phyloP scores from a whole-genome alignment of 2,329 filamentous ascomycete genomes.

The Exophiala calicioides region DNA sequence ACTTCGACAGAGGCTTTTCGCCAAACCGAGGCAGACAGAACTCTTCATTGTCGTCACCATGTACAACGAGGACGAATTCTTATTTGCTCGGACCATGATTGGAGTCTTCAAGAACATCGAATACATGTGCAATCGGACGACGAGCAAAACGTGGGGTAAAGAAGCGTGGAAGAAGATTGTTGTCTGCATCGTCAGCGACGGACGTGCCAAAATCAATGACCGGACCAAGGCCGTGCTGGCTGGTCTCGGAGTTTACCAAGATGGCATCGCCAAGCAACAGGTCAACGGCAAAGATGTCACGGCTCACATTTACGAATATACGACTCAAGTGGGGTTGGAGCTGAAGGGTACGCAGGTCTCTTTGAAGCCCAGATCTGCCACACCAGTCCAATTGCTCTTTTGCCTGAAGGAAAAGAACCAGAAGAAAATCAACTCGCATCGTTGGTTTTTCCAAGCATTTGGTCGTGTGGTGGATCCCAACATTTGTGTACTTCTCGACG shows the following conservation, averaged over 20 bases:
- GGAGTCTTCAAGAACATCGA: constrained; percentile 99
- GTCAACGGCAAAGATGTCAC: constrained; percentile 96
- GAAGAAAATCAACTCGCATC: constrained; percentile 99
- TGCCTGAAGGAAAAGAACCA: constrained; percentile 99
- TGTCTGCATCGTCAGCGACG: constrained; percentile 94
- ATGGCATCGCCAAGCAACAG: constrained; percentile 97
- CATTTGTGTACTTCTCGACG: constrained; percentile 93
- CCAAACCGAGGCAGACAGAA: constrained; percentile 88
- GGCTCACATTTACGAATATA: constrained; percentile 88
- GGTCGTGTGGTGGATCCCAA: constrained; percentile 90
- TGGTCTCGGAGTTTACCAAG: constrained; percentile 94
- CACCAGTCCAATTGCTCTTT: constrained; percentile 95
- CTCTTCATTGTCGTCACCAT: constrained; percentile 96
- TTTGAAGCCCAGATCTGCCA: constrained; percentile 76
- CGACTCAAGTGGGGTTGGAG: constrained; percentile 66
- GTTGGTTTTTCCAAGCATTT: constrained; percentile 99
- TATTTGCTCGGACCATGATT: constrained; percentile 93
- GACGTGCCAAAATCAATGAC: constrained; percentile 93
- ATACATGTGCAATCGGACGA: constrained; percentile 91
- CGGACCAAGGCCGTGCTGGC: constrained; percentile 86
- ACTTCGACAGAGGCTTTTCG: constrained; percentile 85
- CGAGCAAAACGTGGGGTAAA: constrained; percentile 97
- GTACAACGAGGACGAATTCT: constrained; percentile 98
- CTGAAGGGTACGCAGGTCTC: constrained; percentile 88
- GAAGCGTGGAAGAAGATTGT: constrained; percentile 99